phyloP scores from a whole-genome alignment of 345 rosid species.

The Sisymbrium altissimum region DNA sequence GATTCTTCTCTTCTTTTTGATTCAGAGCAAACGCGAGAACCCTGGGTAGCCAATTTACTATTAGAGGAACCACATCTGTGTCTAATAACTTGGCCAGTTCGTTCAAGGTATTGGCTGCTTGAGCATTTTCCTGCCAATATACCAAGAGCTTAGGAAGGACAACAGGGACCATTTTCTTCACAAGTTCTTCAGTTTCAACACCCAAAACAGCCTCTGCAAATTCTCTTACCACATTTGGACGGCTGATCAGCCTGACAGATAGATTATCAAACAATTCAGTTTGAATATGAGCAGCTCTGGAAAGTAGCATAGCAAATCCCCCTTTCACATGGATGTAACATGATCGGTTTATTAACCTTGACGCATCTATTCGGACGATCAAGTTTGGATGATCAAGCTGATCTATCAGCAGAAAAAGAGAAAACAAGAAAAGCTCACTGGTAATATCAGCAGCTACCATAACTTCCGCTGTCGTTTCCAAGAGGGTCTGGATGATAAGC shows the following conservation, averaged over 20 bases:
- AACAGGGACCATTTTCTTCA: slow-evolving; percentile 70
- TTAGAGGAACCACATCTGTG: slow-evolving; percentile 64
- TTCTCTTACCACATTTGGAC: slow-evolving; percentile 70
- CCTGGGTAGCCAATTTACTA: slow-evolving; percentile 87
- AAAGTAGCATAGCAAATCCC: slow-evolving; percentile 59
- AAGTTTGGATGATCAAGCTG: slow-evolving; percentile 76
- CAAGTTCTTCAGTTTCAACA: slow-evolving; percentile 64
- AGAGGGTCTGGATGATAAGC: slow-evolving; percentile 65
- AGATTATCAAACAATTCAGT: slow-evolving; percentile 67
- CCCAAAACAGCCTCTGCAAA: slow-evolving; percentile 90
- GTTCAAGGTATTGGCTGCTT: slow-evolving; percentile 51
- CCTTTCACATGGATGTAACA: slow-evolving; percentile 77
- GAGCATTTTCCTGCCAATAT: slow-evolving; percentile 60
- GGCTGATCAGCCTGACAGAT: slow-evolving; percentile 56
- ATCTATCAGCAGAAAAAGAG: slow-evolving; percentile 72
- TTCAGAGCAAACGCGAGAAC: slow-evolving; percentile 92
- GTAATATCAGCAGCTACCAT: slow-evolving; percentile 65
- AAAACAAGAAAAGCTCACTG: slow-evolving; percentile 61
- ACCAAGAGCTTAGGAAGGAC: slow-evolving; percentile 94
- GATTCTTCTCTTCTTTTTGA: slow-evolving; percentile 55
- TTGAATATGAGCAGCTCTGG: slow-evolving; percentile 54
- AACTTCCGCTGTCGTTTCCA: slow-evolving; percentile 72
- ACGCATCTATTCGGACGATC: slow-evolving; percentile 64
- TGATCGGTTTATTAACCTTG: slow-evolving; percentile 65
- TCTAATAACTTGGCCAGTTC: slow-evolving; percentile 75